phyloP scores from a whole-genome alignment of 2,329 filamentous ascomycete species.

The Fusarium nisikadoi region DNA sequence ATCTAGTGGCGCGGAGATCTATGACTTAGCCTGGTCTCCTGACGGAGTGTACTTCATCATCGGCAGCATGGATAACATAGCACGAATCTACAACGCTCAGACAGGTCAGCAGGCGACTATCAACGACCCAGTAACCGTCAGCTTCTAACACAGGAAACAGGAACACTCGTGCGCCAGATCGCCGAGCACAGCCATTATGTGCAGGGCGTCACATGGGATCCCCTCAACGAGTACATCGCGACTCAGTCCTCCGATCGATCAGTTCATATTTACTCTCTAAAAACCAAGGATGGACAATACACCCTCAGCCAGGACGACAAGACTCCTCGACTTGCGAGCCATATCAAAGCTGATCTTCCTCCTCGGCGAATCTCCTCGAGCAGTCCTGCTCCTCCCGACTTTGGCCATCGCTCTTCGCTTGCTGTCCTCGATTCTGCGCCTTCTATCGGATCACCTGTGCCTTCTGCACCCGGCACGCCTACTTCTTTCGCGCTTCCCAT shows the following conservation, averaged over 20 bases:
- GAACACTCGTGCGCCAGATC: conserved; percentile 84
- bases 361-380: conserved; percentile 88
- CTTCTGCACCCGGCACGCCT: conserved; percentile 93
- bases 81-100: conserved; percentile 93
- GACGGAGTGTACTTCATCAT: conserved; percentile 97
- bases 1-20: conserved; percentile 94
- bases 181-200: conserved; percentile 98
- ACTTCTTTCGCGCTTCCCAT: conserved; percentile 89
- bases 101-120: conserved; percentile 70
- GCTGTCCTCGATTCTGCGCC: conserved; percentile 62
- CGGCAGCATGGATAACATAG: conserved; percentile 99
- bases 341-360: conserved; percentile 87
- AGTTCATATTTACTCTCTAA: conserved; percentile 95
- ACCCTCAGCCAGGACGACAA: conserved; percentile 75
- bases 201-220: conserved; percentile 98
- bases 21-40: conserved; percentile 98
- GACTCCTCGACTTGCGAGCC: conserved; percentile 83
- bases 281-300: conserved; percentile 96
- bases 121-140: neutral
- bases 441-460: conserved; percentile 81
- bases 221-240: conserved; percentile 95
- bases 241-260: conserved; percentile 98
- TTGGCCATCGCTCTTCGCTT: conserved; percentile 73
- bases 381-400: conserved; percentile 90
- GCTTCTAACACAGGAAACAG: conserved; percentile 45